Conservation (phyloP, 106 monocot species). For the Iris macrosiphon region DNA sequence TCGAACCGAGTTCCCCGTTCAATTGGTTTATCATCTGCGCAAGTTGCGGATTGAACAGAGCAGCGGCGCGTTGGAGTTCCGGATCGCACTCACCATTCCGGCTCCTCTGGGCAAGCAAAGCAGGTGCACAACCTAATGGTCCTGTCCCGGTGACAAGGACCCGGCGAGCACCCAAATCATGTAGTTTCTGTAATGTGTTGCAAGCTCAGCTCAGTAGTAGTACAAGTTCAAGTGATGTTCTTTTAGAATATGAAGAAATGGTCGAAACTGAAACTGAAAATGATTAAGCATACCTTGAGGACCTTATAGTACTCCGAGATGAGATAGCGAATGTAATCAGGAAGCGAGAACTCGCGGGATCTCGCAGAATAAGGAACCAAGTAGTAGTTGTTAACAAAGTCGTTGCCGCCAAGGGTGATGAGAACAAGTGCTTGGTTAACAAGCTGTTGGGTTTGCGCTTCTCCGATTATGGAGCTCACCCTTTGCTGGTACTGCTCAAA, state of each 20-base stretch:
- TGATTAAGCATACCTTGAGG: constrained; percentile 37
- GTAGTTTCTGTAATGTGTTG: constrained; percentile 49
- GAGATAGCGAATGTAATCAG: constrained; percentile 64
- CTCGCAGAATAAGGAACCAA: constrained; percentile 65
- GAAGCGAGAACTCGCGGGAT: constrained; percentile 68
- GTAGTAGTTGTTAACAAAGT: constrained; percentile 96
- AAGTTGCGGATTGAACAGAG: constrained; percentile 46
- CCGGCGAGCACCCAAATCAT: constrained; percentile 43
- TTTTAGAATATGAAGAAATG: no score
- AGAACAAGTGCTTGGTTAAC: constrained; percentile 59
- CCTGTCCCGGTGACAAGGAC: constrained; percentile 57
- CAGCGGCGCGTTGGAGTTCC: constrained; percentile 35
- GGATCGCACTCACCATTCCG: constrained; percentile 26
- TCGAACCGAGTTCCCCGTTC: constrained; percentile 18
- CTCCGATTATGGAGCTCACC: constrained; percentile 42
- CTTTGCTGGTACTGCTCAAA: constrained; percentile 60
- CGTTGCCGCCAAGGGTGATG: constrained; percentile 85
- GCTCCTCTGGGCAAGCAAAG: constrained; percentile 38
- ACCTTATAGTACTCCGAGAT: constrained; percentile 83
- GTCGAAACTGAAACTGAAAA: no score
- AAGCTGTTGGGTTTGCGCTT: constrained; percentile 21
- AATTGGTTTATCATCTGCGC: constrained; percentile 19
- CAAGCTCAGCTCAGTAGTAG: no score
- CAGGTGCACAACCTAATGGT: constrained; percentile 50
- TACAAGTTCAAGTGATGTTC: no score